Conservation (phyloP, 768 basidiomycete genomes). For the Chalciporus chontae region DNA sequence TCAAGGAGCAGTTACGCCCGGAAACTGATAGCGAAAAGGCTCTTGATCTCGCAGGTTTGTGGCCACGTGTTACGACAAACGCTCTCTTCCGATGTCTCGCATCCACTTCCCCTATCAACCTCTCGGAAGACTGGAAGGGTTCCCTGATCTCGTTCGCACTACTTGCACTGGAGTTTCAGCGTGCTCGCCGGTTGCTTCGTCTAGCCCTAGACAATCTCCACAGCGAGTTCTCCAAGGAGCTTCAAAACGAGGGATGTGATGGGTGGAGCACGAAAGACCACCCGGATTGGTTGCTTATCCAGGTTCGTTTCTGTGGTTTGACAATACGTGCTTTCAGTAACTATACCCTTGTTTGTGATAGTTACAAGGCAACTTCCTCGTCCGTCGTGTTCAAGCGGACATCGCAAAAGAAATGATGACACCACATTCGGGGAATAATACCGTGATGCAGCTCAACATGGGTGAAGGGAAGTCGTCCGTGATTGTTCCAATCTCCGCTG, state of each 20-base stretch:
- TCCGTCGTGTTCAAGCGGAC: slow-evolving; percentile 25
- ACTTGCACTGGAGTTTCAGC: slow-evolving; percentile 31
- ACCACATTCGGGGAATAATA: slow-evolving; percentile 30
- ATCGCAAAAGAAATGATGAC: slow-evolving; percentile 33
- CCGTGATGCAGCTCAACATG: slow-evolving; percentile 50
- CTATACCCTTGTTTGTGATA: slow-evolving; percentile 15
- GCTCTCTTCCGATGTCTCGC: slow-evolving; percentile 29
- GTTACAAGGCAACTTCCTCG: slow-evolving; percentile 25
- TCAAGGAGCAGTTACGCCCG: slow-evolving; percentile 13
- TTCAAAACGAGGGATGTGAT: slow-evolving; percentile 15
- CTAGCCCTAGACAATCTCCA: slow-evolving; percentile 7
- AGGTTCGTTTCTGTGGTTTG: slow-evolving; percentile 5
- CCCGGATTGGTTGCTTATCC: slow-evolving; percentile 22
- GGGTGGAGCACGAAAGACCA: slow-evolving; percentile 14
- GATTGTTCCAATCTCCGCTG: slow-evolving; percentile 32
- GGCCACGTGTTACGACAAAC: slow-evolving; percentile 34
- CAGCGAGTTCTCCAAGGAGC: slow-evolving; percentile 16
- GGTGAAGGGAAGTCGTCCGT: slow-evolving; percentile 50
- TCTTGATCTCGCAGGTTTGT: slow-evolving; percentile 22
- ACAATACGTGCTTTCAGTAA: background rate
- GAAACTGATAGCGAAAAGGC: slow-evolving; percentile 7
- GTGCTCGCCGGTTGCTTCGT: slow-evolving; percentile 31
- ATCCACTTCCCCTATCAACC: slow-evolving; percentile 9
- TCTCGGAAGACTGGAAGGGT: slow-evolving; percentile 26
- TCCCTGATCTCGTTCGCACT: slow-evolving; percentile 28